phyloP scores from a whole-genome alignment of 2,329 filamentous ascomycete species.

The Paecilomyces dactylethromorphus region DNA sequence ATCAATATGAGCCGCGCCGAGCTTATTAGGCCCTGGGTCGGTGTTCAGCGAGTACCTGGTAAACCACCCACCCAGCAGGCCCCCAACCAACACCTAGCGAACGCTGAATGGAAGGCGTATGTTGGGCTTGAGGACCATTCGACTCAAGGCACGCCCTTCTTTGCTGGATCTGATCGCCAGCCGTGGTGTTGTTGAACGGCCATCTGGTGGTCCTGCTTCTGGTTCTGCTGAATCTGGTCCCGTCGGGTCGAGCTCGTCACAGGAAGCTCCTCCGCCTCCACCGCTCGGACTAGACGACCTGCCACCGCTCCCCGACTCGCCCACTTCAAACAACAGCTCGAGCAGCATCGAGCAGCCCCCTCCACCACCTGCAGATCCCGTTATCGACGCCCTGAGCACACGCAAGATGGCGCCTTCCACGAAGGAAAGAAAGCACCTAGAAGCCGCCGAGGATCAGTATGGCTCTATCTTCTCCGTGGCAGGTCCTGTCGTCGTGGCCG shows the following conservation, averaged over 20 bases:
- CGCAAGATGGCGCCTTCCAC: constrained; percentile 38
- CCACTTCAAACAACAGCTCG: constrained; percentile 18
- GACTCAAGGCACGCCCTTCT: constrained; percentile 54
- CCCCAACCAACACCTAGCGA: neutral
- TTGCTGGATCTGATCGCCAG: constrained; percentile 55
- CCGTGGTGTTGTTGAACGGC: constrained; percentile 36
- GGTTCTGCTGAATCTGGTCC: constrained; percentile 8
- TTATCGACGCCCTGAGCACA: constrained; percentile 17
- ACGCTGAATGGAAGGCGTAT: constrained; percentile 30
- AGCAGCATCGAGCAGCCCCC: constrained; percentile 13
- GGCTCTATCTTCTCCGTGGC: constrained; percentile 67
- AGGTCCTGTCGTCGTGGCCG: constrained; percentile 87
- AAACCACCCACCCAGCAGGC: neutral
- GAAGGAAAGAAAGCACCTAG: constrained; percentile 38
- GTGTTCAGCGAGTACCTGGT: neutral
- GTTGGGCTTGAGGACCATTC: constrained; percentile 52
- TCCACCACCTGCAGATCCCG: constrained; percentile 14
- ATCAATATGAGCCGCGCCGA: neutral
- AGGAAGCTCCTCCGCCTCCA: constrained; percentile 16
- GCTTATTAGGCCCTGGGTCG: neutral
- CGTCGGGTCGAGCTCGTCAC: constrained; percentile 16
- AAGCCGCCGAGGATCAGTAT: constrained; percentile 49
- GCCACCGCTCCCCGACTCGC: constrained; percentile 40
- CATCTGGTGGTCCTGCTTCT: constrained; percentile 17
- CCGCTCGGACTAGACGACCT: constrained; percentile 36